Evolutionary conservation across 2,329 filamentous ascomycete species (phyloP).

Genomic region (Beauveria bassiana): DNA sequence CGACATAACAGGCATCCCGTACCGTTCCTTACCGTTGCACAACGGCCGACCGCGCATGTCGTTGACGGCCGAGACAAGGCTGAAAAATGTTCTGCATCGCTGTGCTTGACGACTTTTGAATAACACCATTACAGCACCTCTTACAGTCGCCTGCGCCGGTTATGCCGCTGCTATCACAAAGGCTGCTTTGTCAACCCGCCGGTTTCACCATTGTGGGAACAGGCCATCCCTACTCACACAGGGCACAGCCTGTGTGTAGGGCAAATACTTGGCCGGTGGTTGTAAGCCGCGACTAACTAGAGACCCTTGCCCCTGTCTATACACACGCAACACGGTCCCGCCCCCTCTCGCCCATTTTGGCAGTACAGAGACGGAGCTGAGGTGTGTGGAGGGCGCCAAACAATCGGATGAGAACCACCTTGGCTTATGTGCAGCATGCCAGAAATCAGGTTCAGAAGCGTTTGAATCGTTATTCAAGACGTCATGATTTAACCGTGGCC

Average conservation of each 20-base stretch:
- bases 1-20: neutral
- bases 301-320: constrained; percentile 1
- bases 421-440: neutral
- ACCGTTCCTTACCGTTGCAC: neutral
- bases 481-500: neutral
- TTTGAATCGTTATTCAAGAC: neutral
- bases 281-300: neutral
- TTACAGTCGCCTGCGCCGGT: neutral
- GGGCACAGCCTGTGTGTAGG: neutral
- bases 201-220: constrained; percentile 8
- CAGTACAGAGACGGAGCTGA: neutral
- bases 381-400: neutral
- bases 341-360: constrained; percentile 1
- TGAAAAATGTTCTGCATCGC: neutral
- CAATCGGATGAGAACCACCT: constrained; percentile 8
- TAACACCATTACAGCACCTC: neutral
- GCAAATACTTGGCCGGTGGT: neutral
- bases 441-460: neutral
- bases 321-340: neutral
- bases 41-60: neutral
- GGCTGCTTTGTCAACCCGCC: neutral
- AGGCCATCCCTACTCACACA: neutral
- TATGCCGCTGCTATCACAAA: neutral
- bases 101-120: neutral
- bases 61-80: neutral